These are phyloP conservation scores for Lipomyces japonicus DNA, from an alignment of 805 yeast genomes.

Conservation along the genomic window DNA sequence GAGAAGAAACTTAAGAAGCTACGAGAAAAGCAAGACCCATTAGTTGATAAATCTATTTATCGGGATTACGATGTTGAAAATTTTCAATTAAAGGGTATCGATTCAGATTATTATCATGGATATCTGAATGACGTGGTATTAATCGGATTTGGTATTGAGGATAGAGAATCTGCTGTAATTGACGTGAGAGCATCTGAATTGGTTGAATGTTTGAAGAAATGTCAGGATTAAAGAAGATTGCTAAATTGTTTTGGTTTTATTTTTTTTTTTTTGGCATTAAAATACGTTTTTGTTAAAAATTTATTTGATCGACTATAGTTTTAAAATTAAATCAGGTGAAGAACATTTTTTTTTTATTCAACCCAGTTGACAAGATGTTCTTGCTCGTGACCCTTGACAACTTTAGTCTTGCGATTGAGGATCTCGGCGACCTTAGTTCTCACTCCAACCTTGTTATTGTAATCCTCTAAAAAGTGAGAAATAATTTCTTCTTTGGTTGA, in stretches of 20 bases:
- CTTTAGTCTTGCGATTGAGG: slow-evolving; percentile 54
- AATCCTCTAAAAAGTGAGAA: slow-evolving; percentile 53
- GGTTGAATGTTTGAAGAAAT: slow-evolving; percentile 20
- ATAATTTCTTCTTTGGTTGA: slow-evolving; percentile 66
- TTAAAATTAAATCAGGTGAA: neutral
- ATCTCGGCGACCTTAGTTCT: slow-evolving; percentile 55
- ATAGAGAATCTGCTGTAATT: slow-evolving; percentile 22
- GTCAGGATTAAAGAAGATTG: neutral
- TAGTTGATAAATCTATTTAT: neutral
- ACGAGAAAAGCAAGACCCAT: slow-evolving; percentile 3
- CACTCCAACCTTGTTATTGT: slow-evolving; percentile 57
- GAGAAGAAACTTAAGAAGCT: slow-evolving; percentile 10
- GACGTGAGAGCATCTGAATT: slow-evolving; percentile 25
- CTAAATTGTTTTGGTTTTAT: neutral
- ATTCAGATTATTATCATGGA: slow-evolving; percentile 28
- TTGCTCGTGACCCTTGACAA: slow-evolving; percentile 41
- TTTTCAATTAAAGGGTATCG: slow-evolving; percentile 18
- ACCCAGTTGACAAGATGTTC: slow-evolving; percentile 49
- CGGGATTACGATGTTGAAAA: slow-evolving; percentile 6
- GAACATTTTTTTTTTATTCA: slow-evolving; percentile 26
- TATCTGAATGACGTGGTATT: slow-evolving; percentile 24
- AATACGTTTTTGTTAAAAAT: no score
- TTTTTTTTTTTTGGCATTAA: neutral
- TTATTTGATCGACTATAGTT: neutral
- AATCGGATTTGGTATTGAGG: slow-evolving; percentile 26